A percentile compares a stretch with the other conserved stretches of the same genome.
phyloP scores from a whole-genome alignment of 2,329 filamentous ascomycete species.

The Sphaerulina vaccinii region DNA sequence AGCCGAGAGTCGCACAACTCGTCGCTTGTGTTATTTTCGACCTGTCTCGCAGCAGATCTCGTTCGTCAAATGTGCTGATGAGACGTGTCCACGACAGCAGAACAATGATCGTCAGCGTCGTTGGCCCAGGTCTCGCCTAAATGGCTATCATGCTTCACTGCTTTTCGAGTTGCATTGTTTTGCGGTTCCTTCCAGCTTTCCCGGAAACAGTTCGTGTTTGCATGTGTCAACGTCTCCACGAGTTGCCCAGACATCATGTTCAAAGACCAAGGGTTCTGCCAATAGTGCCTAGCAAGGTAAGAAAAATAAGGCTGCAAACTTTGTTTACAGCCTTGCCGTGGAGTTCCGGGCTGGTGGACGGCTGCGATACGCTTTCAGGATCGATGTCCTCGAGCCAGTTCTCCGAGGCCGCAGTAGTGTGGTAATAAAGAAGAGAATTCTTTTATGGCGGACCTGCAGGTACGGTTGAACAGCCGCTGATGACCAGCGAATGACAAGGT shows the following conservation, averaged over 20 bases:
- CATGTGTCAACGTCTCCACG: background rate
- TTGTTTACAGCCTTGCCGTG: background rate
- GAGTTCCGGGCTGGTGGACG: background rate
- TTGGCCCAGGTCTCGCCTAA: background rate
- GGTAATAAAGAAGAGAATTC: background rate
- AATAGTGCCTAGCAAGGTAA: background rate
- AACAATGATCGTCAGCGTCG: background rate
- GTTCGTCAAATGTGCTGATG: background rate
- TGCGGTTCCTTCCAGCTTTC: background rate
- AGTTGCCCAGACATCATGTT: background rate
- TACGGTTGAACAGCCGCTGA: slow-evolving; percentile 3
- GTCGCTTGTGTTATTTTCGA: background rate
- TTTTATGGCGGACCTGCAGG: slow-evolving; percentile 7
- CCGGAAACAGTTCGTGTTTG: background rate
- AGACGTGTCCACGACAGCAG: background rate
- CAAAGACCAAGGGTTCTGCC: background rate
- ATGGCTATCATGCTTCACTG: background rate
- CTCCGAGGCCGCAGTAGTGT: background rate
- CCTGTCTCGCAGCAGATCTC: background rate
- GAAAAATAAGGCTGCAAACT: background rate
- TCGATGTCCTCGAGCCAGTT: background rate
- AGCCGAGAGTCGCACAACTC: background rate
- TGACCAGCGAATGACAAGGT: slow-evolving; percentile 5
- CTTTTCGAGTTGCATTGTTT: background rate
- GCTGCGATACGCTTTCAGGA: slow-evolving; percentile 1